Percentiles rank a stretch among this genome's conserved stretches.
Conservation (phyloP, 345 rosid genomes). For the Boechera divaricarpa region DNA sequence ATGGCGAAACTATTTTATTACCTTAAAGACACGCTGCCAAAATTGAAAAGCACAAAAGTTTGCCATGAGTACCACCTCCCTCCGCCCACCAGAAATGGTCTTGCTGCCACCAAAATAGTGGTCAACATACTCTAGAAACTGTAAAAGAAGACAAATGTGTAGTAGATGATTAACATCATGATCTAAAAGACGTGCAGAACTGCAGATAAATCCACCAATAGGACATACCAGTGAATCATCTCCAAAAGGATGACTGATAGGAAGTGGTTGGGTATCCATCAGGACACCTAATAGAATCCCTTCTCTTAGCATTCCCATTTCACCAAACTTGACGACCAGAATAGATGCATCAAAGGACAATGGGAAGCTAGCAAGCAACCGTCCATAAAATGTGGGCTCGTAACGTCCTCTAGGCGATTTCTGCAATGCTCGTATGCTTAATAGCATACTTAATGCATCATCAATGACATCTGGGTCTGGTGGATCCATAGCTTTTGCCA, state of each 20-base stretch:
- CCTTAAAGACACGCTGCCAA: conserved; percentile 89
- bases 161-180: conserved; percentile 32
- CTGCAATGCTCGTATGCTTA: conserved; percentile 60
- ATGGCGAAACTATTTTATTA: conserved; percentile 35
- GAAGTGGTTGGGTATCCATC: conserved; percentile 84
- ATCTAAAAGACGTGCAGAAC: conserved; percentile 25
- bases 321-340: conserved; percentile 82
- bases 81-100: conserved; percentile 56
- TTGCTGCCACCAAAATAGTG: conserved; percentile 56
- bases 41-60: conserved; percentile 84
- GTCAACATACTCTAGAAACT: conserved; percentile 66
- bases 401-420: conserved; percentile 67
- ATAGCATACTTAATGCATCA: conserved; percentile 75
- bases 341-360: conserved; percentile 84
- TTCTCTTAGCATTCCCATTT: conserved; percentile 78
- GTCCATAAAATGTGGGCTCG: conserved; percentile 93
- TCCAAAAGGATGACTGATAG: conserved; percentile 84
- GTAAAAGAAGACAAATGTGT: conserved; percentile 42
- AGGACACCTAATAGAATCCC: conserved; percentile 85
- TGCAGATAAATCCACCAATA: conserved; percentile 34
- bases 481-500: conserved; percentile 90
- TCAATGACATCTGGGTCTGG: conserved; percentile 75
- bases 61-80: conserved; percentile 66
- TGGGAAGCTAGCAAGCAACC: conserved; percentile 80
- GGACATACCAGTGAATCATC: conserved; percentile 69